A percentile compares a stretch with the other conserved stretches of the same genome.
phyloP scores from a whole-genome alignment of 1,284 basidiomycete genomes.

The Malassezia japonica region DNA sequence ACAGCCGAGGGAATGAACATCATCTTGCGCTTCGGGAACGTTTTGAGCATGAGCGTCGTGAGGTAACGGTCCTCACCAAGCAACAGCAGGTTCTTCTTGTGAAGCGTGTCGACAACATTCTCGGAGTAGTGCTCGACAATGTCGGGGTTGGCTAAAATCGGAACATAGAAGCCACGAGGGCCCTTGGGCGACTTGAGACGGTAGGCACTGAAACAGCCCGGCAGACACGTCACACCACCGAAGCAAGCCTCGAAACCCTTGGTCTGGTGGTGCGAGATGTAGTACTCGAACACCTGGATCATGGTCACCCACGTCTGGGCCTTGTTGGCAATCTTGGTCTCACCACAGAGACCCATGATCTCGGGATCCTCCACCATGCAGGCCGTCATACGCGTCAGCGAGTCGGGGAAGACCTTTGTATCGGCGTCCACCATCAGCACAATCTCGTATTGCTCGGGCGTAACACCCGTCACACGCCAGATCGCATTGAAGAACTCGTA shows the following conservation, averaged over 20 bases:
- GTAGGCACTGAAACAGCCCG: slow-evolving; percentile 52
- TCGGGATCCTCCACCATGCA: slow-evolving; percentile 52
- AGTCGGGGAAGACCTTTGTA: slow-evolving; percentile 52
- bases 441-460: slow-evolving; percentile 50
- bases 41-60: slow-evolving; percentile 52
- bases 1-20: slow-evolving; percentile 51
- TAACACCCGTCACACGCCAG: slow-evolving; percentile 51
- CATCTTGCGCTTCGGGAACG: slow-evolving; percentile 53
- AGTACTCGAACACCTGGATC: slow-evolving; percentile 79
- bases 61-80: slow-evolving; percentile 52
- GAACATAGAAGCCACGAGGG: slow-evolving; percentile 51
- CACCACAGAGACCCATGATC: slow-evolving; percentile 53
- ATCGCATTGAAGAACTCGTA: slow-evolving; percentile 53
- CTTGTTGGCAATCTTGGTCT: slow-evolving; percentile 53
- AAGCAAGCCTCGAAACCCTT: slow-evolving; percentile 51
- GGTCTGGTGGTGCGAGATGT: slow-evolving; percentile 94
- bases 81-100: slow-evolving; percentile 52
- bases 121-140: slow-evolving; percentile 53
- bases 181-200: slow-evolving; percentile 52
- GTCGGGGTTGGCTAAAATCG: slow-evolving; percentile 51
- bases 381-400: slow-evolving; percentile 51
- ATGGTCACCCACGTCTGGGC: slow-evolving; percentile 52
- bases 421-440: slow-evolving; percentile 52
- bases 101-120: slow-evolving; percentile 52
- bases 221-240: slow-evolving; percentile 51